These are phyloP conservation scores for Amphibolis antarctica DNA, from an alignment of 106 monocot genomes.

Conservation along the genomic window DNA sequence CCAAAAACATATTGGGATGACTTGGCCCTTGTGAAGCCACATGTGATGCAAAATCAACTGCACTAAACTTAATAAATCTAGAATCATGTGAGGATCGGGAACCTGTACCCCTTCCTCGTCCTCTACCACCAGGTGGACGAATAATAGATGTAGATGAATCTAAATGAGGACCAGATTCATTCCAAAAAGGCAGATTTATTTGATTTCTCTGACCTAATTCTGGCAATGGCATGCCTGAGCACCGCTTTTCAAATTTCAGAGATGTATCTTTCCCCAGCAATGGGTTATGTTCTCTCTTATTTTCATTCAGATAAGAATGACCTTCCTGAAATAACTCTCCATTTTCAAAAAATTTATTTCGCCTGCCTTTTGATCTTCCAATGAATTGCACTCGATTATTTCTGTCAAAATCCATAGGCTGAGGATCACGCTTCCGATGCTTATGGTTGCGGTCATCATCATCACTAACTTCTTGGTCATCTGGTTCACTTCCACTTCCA, in stretches of 20 bases:
- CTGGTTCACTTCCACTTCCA: slow-evolving; percentile 43
- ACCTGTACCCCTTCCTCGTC: slow-evolving; percentile 53
- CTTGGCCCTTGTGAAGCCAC: slow-evolving; percentile 54
- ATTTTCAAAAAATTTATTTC: slow-evolving; percentile 38
- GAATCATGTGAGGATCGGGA: slow-evolving; percentile 56
- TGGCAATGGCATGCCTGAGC: slow-evolving; percentile 12
- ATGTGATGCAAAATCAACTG: slow-evolving; percentile 59
- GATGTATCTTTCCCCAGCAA: slow-evolving; percentile 22
- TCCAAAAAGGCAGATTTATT: slow-evolving; percentile 19
- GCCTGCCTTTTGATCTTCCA: slow-evolving; percentile 30
- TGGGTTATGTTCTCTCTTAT: slow-evolving; percentile 20
- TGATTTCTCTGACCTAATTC: slow-evolving; percentile 34
- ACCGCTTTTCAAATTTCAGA: slow-evolving; percentile 37
- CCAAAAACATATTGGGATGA: slow-evolving; percentile 51
- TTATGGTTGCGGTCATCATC: slow-evolving; percentile 98
- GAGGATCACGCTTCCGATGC: slow-evolving; percentile 70
- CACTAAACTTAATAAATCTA: slow-evolving; percentile 46
- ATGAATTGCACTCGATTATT: slow-evolving; percentile 26
- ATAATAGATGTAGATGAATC: slow-evolving; percentile 33
- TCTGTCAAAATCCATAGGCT: slow-evolving; percentile 26
- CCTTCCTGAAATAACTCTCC: slow-evolving; percentile 20
- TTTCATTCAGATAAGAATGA: slow-evolving; percentile 12
- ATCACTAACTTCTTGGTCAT: slow-evolving; percentile 66
- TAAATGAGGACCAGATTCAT: slow-evolving; percentile 26
- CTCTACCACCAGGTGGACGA: slow-evolving; percentile 44